Conservation (phyloP, 495 filamentous ascomycete genomes). For the Poronia punctata region DNA sequence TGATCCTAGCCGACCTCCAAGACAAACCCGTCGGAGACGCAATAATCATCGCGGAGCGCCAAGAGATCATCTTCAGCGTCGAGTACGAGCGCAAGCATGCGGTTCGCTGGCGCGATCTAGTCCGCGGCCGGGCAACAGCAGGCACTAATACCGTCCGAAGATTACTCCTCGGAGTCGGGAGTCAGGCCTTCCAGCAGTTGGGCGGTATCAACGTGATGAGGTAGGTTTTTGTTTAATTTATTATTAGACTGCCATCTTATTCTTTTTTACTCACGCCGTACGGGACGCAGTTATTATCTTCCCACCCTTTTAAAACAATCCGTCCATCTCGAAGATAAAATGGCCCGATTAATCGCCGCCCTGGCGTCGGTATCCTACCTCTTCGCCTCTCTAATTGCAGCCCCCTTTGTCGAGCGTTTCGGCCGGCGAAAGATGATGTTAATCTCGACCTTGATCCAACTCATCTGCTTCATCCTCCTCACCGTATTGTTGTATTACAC, state of each 20-base stretch:
- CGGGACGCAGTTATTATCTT: conserved; percentile 30
- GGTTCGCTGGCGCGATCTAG: conserved; percentile 19
- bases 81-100: conserved; percentile 24
- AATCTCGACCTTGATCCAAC: conserved; percentile 46
- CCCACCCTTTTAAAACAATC: conserved; percentile 38
- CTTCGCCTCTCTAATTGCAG: conserved; percentile 40
- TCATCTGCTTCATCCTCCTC: conserved; percentile 50
- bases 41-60: conserved; percentile 19
- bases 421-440: conserved; percentile 57
- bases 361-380: conserved; percentile 27
- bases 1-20: conserved; percentile 29
- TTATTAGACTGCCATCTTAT: too few relatives aligned
- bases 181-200: conserved; percentile 36
- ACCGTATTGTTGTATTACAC: conserved; percentile 45
- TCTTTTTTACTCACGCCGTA: too few relatives aligned
- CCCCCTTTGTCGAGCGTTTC: conserved; percentile 45
- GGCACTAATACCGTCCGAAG: conserved; percentile 31
- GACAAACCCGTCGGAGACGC: conserved; percentile 22
- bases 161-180: conserved; percentile 26
- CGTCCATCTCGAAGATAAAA: conserved; percentile 27
- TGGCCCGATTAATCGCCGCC: conserved; percentile 28
- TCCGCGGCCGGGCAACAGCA: conserved; percentile 15
- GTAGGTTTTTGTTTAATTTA: too few relatives aligned
- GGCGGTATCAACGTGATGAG: conserved; percentile 24
- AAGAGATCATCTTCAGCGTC: conserved; percentile 21